Base-by-base conservation (phyloP, 2,329 filamentous ascomycete species). In the Dendryphion nanum region DNA sequence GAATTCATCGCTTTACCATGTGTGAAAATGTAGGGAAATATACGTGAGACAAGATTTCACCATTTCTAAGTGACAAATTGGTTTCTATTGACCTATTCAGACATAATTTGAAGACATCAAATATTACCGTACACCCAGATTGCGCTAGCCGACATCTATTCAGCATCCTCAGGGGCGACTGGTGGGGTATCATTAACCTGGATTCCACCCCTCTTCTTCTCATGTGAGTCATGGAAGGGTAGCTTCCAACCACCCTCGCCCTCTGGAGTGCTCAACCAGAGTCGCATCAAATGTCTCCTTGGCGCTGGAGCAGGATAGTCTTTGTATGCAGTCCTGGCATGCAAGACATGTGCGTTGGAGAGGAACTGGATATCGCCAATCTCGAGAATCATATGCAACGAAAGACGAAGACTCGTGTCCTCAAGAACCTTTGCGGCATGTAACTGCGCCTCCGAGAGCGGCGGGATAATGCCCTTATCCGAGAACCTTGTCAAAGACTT, bases 311-410 rank as follows among this genome's bases (percentile, higher is more conserved):
- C 81, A 13, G 78, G 77, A 63, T 78, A 75, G 53, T 88, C 86
- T 47, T 74, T 86, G 67, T 95, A 95, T 18, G 77, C 86, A 0
- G 89, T 95, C 33, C 89, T 72, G 0, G 88, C 85, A 61, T 95
- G 89, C 33, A 95, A 66, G 3, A 93, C 76, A 59, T 95, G 88
- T 33, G 78, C 77, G 61, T 95, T 94, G 51, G 81, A 81, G 40
- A 94, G 59, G 67, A 95, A 91, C 67, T 95, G 89, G 46, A 95
- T 90, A 57, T 95, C 89, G 33, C 89, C 89, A 14, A 93, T 79
- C 50, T 91, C 86, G 6, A 94, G 75, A 30, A 93, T 71, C 87
- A 94, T 94, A 67, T 94, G 88, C 49, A 95, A 72, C 3, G 85
- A 76, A 35, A 89, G 72, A 5, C 79, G 72, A 57, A 85, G 72